These are phyloP conservation scores for Pichia cactophila DNA, from an alignment of 1,139 yeast species.

Conservation along the genomic window DNA sequence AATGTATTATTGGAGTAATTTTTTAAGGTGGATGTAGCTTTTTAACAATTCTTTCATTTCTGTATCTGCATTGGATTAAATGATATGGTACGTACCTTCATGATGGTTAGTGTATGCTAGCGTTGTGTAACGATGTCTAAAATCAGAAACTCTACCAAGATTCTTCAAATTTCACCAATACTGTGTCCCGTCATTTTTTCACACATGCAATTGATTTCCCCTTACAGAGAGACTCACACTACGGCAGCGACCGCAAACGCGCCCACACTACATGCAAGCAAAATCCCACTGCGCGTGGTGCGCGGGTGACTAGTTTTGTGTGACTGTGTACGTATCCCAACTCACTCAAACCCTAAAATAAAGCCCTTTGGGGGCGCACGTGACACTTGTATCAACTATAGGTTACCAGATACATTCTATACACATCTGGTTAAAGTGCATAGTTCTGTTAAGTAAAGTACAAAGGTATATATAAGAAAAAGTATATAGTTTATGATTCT, in stretches of 20 bases:
- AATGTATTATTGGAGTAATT: too few species aligned
- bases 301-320: neutral
- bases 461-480: neutral
- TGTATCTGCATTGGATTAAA: neutral
- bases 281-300: neutral
- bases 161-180: neutral
- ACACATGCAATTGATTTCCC: neutral
- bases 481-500: too few species aligned
- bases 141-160: neutral
- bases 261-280: neutral
- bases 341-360: too few species aligned
- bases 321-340: too few species aligned
- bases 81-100: constrained; percentile 19
- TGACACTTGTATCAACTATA: too few species aligned
- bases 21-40: too few species aligned
- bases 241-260: neutral
- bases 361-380: too few species aligned
- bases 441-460: too few species aligned
- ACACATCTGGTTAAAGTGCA: too few species aligned
- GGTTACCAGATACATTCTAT: too few species aligned
- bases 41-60: neutral
- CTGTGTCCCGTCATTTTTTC: neutral
- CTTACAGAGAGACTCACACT: neutral
- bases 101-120: constrained; percentile 18
- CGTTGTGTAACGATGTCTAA: constrained; percentile 10